These are phyloP conservation scores for Hansenula lynferdii DNA, from an alignment of 1,139 yeast species.

Conservation along the genomic window DNA sequence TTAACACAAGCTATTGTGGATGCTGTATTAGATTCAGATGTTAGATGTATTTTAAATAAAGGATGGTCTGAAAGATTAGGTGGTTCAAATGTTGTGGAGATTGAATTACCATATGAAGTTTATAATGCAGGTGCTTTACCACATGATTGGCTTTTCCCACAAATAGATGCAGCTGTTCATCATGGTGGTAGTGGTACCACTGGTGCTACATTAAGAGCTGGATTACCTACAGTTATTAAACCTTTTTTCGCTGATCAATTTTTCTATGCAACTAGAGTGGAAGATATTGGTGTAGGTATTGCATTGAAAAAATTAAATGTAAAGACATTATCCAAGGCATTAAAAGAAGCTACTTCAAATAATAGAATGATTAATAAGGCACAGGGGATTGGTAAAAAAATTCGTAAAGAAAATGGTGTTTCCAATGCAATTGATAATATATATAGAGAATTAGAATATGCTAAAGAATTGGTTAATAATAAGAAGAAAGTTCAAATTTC, in stretches of 20 bases:
- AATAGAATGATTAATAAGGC: slow-evolving; percentile 66
- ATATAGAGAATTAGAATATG: slow-evolving; percentile 76
- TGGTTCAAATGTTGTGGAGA: slow-evolving; percentile 39
- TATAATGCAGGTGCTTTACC: slow-evolving; percentile 72
- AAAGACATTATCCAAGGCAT: slow-evolving; percentile 58
- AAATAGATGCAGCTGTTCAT: slow-evolving; percentile 90
- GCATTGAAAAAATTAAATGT: slow-evolving; percentile 64
- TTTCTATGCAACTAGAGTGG: slow-evolving; percentile 82
- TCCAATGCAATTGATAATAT: slow-evolving; percentile 68
- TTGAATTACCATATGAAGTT: slow-evolving; percentile 64
- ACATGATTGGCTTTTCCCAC: slow-evolving; percentile 92
- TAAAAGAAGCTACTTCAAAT: slow-evolving; percentile 64
- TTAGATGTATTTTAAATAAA: slow-evolving; percentile 80
- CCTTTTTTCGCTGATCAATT: slow-evolving; percentile 98
- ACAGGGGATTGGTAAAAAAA: slow-evolving; percentile 50
- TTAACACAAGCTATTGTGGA: slow-evolving; percentile 74
- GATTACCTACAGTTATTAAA: slow-evolving; percentile 83
- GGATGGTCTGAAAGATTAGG: slow-evolving; percentile 88
- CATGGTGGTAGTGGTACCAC: slow-evolving; percentile 99
- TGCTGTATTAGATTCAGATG: slow-evolving; percentile 76
- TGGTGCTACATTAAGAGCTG: slow-evolving; percentile 84
- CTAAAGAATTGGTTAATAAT: slow-evolving; percentile 42
- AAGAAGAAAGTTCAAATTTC: slow-evolving; percentile 20
- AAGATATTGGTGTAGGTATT: slow-evolving; percentile 87
- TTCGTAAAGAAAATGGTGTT: slow-evolving; percentile 75